A percentile compares a stretch with the other conserved stretches of the same genome.
phyloP scores from a whole-genome alignment of 257 asterid genomes.

The Echites panduratus region DNA sequence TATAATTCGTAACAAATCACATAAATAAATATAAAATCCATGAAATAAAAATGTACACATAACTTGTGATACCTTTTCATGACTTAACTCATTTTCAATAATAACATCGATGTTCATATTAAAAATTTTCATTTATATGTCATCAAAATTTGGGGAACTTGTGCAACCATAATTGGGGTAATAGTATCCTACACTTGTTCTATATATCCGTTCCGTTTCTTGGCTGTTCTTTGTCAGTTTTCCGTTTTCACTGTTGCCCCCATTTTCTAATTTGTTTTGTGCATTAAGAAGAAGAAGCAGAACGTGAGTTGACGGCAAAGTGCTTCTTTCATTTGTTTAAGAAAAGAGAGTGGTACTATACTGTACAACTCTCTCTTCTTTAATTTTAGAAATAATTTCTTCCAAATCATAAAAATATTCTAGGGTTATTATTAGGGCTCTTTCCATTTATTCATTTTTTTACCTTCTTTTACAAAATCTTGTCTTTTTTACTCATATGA shows the following conservation, averaged over 20 bases:
- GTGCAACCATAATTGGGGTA: neutral
- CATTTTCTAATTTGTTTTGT: neutral
- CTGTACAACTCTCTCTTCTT: neutral
- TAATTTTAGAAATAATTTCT: neutral
- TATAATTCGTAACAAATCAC: too few relatives aligned
- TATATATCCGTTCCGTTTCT: neutral
- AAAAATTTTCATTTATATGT: too few relatives aligned
- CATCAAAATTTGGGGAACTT: neutral
- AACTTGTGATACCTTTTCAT: too few relatives aligned
- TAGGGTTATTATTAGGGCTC: neutral
- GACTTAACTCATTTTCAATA: too few relatives aligned
- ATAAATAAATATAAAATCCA: too few relatives aligned
- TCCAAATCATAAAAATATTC: neutral
- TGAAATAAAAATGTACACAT: too few relatives aligned
- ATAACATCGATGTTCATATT: too few relatives aligned
- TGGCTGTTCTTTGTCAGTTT: neutral
- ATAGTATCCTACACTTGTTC: too few relatives aligned
- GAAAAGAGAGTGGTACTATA: neutral
- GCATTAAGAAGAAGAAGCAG: neutral
- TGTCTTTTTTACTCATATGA: neutral
- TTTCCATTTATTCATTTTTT: neutral
- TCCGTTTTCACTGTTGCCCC: conserved; percentile 2
- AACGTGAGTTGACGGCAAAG: neutral
- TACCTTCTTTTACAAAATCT: neutral
- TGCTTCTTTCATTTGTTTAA: neutral